Evolutionary conservation across 495 filamentous ascomycete genomes (phyloP), one percentile per base, ranked within the genome.

Genomic region (Cenococcum geophilum): DNA sequence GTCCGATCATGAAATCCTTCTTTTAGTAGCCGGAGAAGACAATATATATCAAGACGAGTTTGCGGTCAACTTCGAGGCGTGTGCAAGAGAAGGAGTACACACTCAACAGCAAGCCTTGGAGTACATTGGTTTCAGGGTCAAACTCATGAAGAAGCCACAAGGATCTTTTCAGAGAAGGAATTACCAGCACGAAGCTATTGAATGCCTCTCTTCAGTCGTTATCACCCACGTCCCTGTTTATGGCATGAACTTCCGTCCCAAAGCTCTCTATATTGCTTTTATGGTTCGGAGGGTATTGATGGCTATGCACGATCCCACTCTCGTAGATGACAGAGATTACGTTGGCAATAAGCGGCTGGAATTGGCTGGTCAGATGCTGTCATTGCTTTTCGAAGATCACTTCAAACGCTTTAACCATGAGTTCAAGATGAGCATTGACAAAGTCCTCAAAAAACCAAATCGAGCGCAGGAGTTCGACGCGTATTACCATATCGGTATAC

Each of bases 261-360:
- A 99, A 68, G 91, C 92, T 9, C 79, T 97, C 35, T 99, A 97
- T 68, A 82, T 99, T 53, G 93, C 92, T 48, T 89, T 93, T 76
- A 99, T 97, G 93, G 86, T 89, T 25, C 87, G 92, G 23, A 83
- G 92, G 73, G 91, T 97, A 0, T 69, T 99, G 42, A 95, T 96
- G 89, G 92, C 90, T 11, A 86, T 88, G 71, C 87, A 91, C 50
- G 90, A 97, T 66, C 83, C 87, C 5, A 86, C 83, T 20, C 78
- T 97, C 62, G 88, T 97, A 1, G 93, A 99, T 63, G 93, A 99
- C 72, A 81, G 93, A 67, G 93, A 99, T 73, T 97, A 97, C 70
- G 91, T 97, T 18, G 93, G 93, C 62, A 99, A 99, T 73, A 99
- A 99, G 73, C 80, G 93, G 45, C 74, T 99, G 53, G 93, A 99